Evolutionary conservation across 306 rosid genomes (phyloP).

Genomic region (Cucurbita argyrosperma): DNA sequence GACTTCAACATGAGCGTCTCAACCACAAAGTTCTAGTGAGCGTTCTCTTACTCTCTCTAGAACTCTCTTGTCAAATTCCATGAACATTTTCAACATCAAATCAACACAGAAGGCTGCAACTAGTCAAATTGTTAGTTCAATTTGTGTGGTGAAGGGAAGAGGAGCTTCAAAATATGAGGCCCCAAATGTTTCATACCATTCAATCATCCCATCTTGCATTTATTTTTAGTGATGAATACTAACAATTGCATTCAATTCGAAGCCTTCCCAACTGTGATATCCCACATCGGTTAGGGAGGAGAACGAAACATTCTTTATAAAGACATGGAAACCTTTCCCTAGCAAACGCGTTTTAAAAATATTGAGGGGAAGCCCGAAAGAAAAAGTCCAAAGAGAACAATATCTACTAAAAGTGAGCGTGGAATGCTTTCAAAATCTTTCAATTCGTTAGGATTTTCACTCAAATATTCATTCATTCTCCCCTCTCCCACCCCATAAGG

Average conservation of each 20-base stretch:
- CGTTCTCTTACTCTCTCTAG: background rate
- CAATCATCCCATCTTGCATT: background rate
- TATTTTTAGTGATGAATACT: background rate
- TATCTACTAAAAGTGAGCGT: accelerated
- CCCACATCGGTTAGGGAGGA: too few species aligned
- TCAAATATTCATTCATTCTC: background rate
- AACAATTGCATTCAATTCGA: background rate
- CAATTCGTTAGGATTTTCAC: background rate
- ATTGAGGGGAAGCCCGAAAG: too few species aligned
- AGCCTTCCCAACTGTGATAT: background rate
- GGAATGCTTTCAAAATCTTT: background rate
- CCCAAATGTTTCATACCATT: background rate
- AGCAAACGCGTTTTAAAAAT: too few species aligned
- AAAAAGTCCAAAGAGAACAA: too few species aligned
- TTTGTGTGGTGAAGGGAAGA: background rate
- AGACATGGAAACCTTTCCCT: too few species aligned
- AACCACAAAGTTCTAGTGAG: background rate
- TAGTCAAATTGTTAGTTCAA: background rate
- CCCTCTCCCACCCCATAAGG: background rate
- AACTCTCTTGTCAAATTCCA: background rate
- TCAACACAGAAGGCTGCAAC: background rate
- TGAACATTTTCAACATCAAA: background rate
- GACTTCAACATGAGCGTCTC: background rate
- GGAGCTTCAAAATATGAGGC: background rate
- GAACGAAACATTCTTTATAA: too few species aligned